Evolutionary conservation across 306 rosid species (phyloP).

Genomic region (Citrullus amarus): DNA sequence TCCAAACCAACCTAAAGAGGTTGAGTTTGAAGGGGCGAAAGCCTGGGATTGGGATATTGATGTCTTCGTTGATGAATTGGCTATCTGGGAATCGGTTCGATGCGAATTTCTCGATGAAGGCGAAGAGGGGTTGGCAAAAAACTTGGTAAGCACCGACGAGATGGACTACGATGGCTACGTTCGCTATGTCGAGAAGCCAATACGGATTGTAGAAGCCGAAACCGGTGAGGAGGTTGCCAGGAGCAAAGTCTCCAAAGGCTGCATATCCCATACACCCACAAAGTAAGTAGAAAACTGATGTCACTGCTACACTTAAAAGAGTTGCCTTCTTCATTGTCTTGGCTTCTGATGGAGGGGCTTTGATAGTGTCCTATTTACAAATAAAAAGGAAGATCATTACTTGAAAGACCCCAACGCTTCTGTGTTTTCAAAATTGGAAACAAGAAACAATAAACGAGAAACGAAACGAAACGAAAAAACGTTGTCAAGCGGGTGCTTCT

Average conservation of each 20-base stretch:
- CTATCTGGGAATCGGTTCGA: conserved; percentile 31
- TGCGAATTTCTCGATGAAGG: conserved; percentile 46
- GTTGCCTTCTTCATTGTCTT: conserved; percentile 78
- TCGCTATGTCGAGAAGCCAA: conserved; percentile 78
- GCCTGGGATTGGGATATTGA: conserved; percentile 34
- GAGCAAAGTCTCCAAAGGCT: conserved; percentile 67
- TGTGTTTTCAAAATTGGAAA: not conserved
- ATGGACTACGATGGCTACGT: conserved; percentile 71
- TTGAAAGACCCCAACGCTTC: too few relatives aligned
- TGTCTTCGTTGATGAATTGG: conserved; percentile 27
- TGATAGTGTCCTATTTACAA: conserved; percentile 50
- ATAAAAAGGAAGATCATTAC: not conserved
- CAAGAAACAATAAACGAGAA: too few relatives aligned
- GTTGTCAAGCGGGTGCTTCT: too few relatives aligned
- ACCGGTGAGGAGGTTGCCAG: conserved; percentile 79
- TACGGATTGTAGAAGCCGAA: conserved; percentile 69
- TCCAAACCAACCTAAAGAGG: conserved; percentile 42
- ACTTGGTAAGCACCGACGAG: conserved; percentile 89
- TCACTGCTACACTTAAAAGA: conserved; percentile 34
- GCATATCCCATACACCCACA: conserved; percentile 89
- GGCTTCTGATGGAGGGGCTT: conserved; percentile 74
- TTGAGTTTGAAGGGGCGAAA: conserved; percentile 27
- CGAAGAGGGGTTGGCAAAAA: conserved; percentile 59
- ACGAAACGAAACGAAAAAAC: too few relatives aligned
- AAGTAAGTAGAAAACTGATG: conserved; percentile 55